Base-by-base conservation (phyloP, 352 stramenopile genomes). In the Phytophthora megakarya region DNA sequence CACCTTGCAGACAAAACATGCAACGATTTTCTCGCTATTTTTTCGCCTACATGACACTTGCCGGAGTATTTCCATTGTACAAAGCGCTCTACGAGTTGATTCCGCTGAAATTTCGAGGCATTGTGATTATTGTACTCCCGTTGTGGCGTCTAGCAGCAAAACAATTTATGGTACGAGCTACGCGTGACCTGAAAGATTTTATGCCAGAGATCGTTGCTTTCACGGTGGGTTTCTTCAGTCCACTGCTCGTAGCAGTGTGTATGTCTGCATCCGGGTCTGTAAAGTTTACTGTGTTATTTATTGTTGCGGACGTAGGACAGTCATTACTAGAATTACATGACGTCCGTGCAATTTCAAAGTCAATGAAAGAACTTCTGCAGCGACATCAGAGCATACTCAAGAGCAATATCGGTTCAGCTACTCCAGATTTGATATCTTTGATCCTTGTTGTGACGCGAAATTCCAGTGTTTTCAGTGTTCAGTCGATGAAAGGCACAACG, bases 221-320 rank as follows among this genome's bases (percentile, higher is more conserved):
- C 49, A 62, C 50, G 1, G 50, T 72, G 2, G 57, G 63, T 22
- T 57, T 67, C 19, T 72, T 72, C 30, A 55, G 61, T 45, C 23
- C 44, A 19, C 50, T 72, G 5, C 45, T 61, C 6, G 49, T 65
- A 9, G 61, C 40, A 8, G 62, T 61, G 32, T 70, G 62, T 42
- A 64, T 67, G 25, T 64, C 40, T 8, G 62, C 42, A 18, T 26
- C 48, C 6, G 44, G 37, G 15, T 62, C 48, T 7, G 26, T 50
- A 16, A 16, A 33, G 21, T 48, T 65, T 7, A 49, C 57, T 3
- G 18, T 46, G n/a, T 15, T 65, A 15, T 43, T 60, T 35, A 52
- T 65, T 16, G 32, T 28, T 11, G 38, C 21, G 23, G 53, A 52
- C 25, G n/a, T 65, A 21, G 37, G n/a, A 3, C 46, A 59, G 13